Evolutionary conservation across 75 land plant genomes (phyloP).

Genomic region (Pinus albicaulis): DNA sequence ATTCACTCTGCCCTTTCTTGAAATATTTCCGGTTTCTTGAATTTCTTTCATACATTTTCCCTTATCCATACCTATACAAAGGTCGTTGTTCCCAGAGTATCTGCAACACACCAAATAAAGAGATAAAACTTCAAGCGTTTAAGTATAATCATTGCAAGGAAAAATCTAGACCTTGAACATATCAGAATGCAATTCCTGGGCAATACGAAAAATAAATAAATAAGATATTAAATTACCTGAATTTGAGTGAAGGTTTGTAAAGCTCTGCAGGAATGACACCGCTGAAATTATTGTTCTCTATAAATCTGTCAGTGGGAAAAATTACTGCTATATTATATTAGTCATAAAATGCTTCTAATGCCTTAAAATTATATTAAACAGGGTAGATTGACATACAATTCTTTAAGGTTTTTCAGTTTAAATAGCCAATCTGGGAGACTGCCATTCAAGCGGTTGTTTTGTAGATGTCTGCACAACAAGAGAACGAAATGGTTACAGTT

Average conservation of each 20-base stretch:
- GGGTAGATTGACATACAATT: neutral
- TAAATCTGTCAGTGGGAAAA: neutral
- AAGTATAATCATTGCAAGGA: too few relatives aligned
- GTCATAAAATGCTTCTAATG: neutral
- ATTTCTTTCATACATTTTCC: neutral
- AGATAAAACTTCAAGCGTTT: too few relatives aligned
- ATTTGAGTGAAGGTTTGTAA: neutral
- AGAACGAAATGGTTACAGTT: too few relatives aligned
- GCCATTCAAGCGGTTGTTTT: neutral
- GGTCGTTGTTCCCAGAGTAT: neutral
- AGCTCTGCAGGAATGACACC: neutral
- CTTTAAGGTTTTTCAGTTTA: neutral
- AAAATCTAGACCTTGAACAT: neutral
- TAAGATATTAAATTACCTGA: neutral
- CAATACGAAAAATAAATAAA: neutral
- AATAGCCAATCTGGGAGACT: neutral
- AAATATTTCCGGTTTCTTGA: too few relatives aligned
- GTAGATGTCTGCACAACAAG: neutral
- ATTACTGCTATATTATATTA: too few relatives aligned
- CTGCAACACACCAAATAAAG: neutral
- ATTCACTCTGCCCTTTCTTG: neutral
- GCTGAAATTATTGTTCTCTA: constrained; percentile 1
- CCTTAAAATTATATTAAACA: too few relatives aligned
- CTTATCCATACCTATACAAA: neutral
- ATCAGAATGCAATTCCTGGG: neutral